phyloP scores from a whole-genome alignment of 345 rosid species.

The Anastatica hierochuntica region DNA sequence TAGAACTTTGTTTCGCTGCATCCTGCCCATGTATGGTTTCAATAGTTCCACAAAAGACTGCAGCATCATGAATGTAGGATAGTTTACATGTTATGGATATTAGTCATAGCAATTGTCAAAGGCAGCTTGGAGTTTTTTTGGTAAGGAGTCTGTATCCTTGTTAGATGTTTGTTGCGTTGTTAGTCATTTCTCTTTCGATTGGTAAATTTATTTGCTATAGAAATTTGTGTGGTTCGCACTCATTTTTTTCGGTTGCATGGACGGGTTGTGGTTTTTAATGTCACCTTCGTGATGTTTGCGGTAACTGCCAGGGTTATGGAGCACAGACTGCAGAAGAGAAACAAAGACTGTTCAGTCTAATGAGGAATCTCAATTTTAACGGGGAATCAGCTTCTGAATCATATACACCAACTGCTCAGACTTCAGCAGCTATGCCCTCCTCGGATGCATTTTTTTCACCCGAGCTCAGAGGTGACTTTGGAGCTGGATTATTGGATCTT shows the following conservation, averaged over 20 bases:
- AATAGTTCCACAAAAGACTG: too few relatives aligned
- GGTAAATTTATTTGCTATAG: too few relatives aligned
- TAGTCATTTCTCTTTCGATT: too few relatives aligned
- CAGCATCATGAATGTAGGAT: too few relatives aligned
- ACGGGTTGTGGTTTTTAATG: background rate
- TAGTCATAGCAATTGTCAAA: too few relatives aligned
- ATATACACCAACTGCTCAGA: constrained; percentile 54
- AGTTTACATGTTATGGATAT: too few relatives aligned
- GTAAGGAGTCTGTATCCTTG: too few relatives aligned
- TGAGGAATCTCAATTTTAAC: constrained; percentile 89
- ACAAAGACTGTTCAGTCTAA: constrained; percentile 85
- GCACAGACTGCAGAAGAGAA: constrained; percentile 98
- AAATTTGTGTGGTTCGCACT: too few relatives aligned
- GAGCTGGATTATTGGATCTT: constrained; percentile 96
- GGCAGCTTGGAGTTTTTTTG: background rate
- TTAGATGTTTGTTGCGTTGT: too few relatives aligned
- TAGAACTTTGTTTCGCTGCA: too few relatives aligned
- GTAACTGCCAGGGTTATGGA: constrained; percentile 63
- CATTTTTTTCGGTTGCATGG: too few relatives aligned
- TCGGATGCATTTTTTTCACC: constrained; percentile 85
- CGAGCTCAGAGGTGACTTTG: constrained; percentile 94
- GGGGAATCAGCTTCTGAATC: constrained; percentile 90
- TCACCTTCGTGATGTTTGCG: background rate
- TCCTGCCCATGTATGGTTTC: too few relatives aligned
- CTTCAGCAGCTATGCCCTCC: constrained; percentile 42